phyloP scores from a whole-genome alignment of 2,329 filamentous ascomycete species.

The Colletotrichum ledebouriae region DNA sequence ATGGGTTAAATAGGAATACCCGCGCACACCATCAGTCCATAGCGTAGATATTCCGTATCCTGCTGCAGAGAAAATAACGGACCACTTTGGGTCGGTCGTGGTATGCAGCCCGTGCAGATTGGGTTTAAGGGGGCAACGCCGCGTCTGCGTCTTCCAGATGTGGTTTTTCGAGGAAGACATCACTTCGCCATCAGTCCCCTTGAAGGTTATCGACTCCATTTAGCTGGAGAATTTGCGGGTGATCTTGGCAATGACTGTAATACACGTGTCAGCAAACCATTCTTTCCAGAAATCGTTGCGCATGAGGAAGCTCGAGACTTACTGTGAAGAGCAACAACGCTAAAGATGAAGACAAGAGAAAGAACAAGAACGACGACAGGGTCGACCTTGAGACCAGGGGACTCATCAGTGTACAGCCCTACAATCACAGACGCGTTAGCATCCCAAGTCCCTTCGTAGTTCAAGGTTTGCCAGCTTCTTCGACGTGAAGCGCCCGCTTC shows the following conservation, averaged over 20 bases:
- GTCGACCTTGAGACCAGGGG: conserved; percentile 96
- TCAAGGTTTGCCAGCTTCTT: no score
- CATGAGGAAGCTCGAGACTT: conserved; percentile 56
- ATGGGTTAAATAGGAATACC: conserved; percentile 2
- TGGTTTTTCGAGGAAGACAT: conserved; percentile 1
- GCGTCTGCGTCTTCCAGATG: background rate
- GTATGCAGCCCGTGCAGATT: background rate
- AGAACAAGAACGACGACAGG: conserved; percentile 97
- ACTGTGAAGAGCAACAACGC: conserved; percentile 97
- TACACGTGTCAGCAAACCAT: conserved; percentile 29
- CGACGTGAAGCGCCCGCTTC: background rate
- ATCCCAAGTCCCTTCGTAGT: background rate
- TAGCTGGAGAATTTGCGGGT: conserved; percentile 86
- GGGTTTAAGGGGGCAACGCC: background rate
- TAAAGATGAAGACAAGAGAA: conserved; percentile 98
- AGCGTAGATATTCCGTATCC: background rate
- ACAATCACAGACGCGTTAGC: conserved; percentile 47
- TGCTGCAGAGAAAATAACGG: conserved; percentile 13
- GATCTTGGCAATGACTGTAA: conserved; percentile 91
- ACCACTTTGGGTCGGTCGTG: background rate
- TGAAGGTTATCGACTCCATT: conserved; percentile 39
- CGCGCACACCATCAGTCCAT: background rate
- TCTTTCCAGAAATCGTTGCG: background rate
- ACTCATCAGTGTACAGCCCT: conserved; percentile 98
- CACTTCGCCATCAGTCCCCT: background rate